Conservation (phyloP, 208 protist genomes). For the Leishmania braziliensis region DNA sequence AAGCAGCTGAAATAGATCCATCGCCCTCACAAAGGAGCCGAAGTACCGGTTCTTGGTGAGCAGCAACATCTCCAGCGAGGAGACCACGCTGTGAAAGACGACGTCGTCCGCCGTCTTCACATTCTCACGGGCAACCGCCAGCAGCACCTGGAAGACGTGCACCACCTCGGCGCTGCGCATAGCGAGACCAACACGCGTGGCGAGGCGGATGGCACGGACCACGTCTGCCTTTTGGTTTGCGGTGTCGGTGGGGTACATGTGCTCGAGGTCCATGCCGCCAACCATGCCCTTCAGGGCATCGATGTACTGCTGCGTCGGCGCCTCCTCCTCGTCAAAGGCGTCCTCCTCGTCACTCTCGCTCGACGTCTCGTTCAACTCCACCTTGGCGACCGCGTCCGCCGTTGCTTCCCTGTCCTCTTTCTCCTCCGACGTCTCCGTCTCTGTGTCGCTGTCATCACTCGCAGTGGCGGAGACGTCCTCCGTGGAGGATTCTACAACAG, state of each 20-base stretch:
- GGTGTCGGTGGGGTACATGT: slow-evolving; percentile 77
- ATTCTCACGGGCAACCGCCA: slow-evolving; percentile 80
- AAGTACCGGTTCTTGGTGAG: slow-evolving; percentile 87
- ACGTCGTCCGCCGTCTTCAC: slow-evolving; percentile 83
- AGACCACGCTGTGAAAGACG: slow-evolving; percentile 67
- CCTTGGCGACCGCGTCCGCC: slow-evolving; percentile 19
- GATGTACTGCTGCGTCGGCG: slow-evolving; percentile 87
- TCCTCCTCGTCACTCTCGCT: slow-evolving; percentile 21
- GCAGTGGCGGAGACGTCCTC: slow-evolving; percentile 19
- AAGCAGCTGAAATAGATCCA: slow-evolving; percentile 81
- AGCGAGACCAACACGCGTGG: slow-evolving; percentile 59
- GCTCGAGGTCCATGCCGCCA: slow-evolving; percentile 81
- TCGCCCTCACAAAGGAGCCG: slow-evolving; percentile 65
- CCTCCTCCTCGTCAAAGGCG: slow-evolving; percentile 71
- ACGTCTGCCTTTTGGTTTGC: slow-evolving; percentile 80
- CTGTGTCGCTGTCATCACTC: slow-evolving; percentile 31
- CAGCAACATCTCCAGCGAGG: slow-evolving; percentile 75
- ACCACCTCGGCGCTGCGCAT: slow-evolving; percentile 76
- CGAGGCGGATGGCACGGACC: slow-evolving; percentile 72
- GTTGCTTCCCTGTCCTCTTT: slow-evolving; percentile 25
- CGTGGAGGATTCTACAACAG: slow-evolving; percentile 14
- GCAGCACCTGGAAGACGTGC: slow-evolving; percentile 85
- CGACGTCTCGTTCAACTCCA: slow-evolving; percentile 11
- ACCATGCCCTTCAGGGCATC: slow-evolving; percentile 84
- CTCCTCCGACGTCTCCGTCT: slow-evolving; percentile 25